Conservation (phyloP, 306 rosid genomes). For the Rubus idaeus region DNA sequence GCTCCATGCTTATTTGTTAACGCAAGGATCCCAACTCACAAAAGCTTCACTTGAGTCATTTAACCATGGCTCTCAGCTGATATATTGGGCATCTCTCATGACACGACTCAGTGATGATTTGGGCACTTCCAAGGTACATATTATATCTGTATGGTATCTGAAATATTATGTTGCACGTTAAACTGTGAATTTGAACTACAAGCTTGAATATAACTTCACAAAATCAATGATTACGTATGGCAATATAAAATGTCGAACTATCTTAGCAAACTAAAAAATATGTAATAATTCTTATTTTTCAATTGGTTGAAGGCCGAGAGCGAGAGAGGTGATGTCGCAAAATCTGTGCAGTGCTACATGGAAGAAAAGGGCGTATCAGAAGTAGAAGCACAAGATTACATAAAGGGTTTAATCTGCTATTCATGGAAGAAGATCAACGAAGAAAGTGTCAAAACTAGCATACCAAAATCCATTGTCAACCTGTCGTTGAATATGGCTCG, state of each 20-base stretch:
- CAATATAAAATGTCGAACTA: not conserved
- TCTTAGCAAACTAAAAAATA: not conserved
- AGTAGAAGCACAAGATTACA: slow-evolving; percentile 23
- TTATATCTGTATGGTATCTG: not conserved
- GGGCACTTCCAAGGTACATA: slow-evolving; percentile 31
- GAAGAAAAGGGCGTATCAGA: slow-evolving; percentile 20
- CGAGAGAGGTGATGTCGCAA: slow-evolving; percentile 38
- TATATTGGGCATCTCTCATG: slow-evolving; percentile 28
- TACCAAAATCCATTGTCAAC: slow-evolving; percentile 27
- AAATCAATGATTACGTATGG: too few species aligned
- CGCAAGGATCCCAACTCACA: slow-evolving; percentile 4
- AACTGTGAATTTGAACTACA: not conserved
- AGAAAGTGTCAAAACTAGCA: not conserved
- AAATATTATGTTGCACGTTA: not conserved
- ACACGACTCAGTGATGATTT: slow-evolving; percentile 32
- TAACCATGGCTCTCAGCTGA: slow-evolving; percentile 17
- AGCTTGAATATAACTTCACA: too few species aligned
- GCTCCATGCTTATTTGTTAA: slow-evolving; percentile 24
- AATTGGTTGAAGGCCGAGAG: slow-evolving; percentile 20
- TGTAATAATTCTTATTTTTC: not conserved
- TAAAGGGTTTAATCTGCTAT: slow-evolving; percentile 6
- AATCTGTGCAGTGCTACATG: slow-evolving; percentile 31
- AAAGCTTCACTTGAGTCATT: slow-evolving; percentile 10
- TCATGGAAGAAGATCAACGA: slow-evolving; percentile 30
- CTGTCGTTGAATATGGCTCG: slow-evolving; percentile 30